phyloP scores from a whole-genome alignment of 345 rosid species.

The Erysimum cheiranthoides region DNA sequence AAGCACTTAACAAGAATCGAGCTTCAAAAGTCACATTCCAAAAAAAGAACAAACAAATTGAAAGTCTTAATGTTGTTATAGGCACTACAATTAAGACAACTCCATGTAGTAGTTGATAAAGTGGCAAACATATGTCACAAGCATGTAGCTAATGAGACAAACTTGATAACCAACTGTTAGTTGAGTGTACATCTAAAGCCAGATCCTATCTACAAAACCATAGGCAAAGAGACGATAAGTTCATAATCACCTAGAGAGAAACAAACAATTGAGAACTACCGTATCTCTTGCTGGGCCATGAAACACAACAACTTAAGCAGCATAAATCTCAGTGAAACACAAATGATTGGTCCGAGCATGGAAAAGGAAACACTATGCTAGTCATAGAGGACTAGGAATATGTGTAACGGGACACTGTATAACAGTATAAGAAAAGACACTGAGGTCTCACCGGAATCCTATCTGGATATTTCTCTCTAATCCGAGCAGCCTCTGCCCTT shows the following conservation, averaged over 20 bases:
- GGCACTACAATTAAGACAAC: neutral
- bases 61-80: neutral
- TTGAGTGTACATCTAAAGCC: neutral
- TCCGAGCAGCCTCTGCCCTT: conserved; percentile 92
- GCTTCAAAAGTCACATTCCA: neutral
- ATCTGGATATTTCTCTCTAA: conserved; percentile 92
- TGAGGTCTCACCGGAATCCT: conserved; percentile 82
- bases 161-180: conserved; percentile 7
- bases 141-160: neutral
- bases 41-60: neutral
- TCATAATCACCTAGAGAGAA: neutral
- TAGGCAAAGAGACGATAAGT: neutral
- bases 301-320: conserved; percentile 11
- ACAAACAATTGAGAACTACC: neutral
- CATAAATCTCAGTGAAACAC: conserved; percentile 4
- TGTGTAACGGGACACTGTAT: neutral
- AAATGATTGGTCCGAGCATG: neutral
- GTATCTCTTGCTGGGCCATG: neutral
- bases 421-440: neutral
- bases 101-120: neutral
- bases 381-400: neutral
- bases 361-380: neutral
- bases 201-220: conserved; percentile 2
- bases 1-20: neutral
- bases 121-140: neutral